Evolutionary conservation across 2,329 filamentous ascomycete genomes (phyloP).

Genomic region (Alternaria consortialis): DNA sequence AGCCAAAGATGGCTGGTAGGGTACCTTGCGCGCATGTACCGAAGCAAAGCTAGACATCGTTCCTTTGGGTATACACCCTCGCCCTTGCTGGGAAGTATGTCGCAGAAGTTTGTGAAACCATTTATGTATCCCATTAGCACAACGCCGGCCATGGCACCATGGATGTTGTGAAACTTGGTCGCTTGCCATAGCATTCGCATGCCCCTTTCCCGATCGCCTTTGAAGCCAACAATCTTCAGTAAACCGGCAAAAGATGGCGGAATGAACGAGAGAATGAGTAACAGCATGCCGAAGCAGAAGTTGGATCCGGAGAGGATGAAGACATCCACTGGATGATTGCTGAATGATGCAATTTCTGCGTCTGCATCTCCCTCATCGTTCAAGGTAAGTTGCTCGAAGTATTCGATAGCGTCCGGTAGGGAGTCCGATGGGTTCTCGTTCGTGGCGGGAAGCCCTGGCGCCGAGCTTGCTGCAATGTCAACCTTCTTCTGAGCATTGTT

Average conservation of each 20-base stretch:
- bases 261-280: conserved; percentile 89
- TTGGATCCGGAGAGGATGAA: conserved; percentile 91
- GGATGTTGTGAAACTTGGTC: conserved; percentile 84
- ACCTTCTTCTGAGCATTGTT: conserved; percentile 35
- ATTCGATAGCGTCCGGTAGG: conserved; percentile 36
- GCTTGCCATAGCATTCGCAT: conserved; percentile 90
- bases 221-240: conserved; percentile 88
- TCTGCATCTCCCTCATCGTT: conserved; percentile 53
- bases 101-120: conserved; percentile 82
- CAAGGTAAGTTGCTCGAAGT: conserved; percentile 44
- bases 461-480: conserved; percentile 37
- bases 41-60: conserved; percentile 72
- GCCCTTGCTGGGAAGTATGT: conserved; percentile 76
- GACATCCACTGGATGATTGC: conserved; percentile 75
- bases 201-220: conserved; percentile 83
- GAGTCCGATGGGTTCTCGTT: conserved; percentile 28
- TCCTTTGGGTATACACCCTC: conserved; percentile 73
- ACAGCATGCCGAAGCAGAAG: conserved; percentile 87
- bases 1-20: conserved; percentile 86
- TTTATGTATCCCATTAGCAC: conserved; percentile 89
- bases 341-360: conserved; percentile 70
- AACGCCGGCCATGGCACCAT: conserved; percentile 88
- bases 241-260: conserved; percentile 90
- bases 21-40: conserved; percentile 78
- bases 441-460: conserved; percentile 32